Percentiles rank a stretch among this genome's conserved stretches.
Conservation (phyloP, 495 filamentous ascomycete genomes). For the Coniosporium apollinis region DNA sequence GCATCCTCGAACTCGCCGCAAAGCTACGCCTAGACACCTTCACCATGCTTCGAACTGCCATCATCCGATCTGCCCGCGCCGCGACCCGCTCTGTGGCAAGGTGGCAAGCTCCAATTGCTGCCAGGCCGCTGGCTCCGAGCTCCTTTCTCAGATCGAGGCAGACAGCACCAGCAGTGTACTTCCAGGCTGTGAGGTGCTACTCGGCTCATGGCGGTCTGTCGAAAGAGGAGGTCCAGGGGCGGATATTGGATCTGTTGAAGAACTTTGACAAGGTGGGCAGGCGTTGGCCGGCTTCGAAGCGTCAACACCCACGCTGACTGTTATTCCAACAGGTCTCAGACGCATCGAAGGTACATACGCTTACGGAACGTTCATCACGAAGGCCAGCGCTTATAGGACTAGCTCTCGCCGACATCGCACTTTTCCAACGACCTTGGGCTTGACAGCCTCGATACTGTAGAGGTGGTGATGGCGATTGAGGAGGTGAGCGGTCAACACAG, state of each 20-base stretch:
- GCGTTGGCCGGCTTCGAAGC: too few species aligned
- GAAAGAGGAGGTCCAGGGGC: slow-evolving; percentile 73
- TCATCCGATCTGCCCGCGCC: slow-evolving; percentile 47
- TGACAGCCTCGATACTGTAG: slow-evolving; percentile 93
- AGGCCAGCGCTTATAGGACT: too few species aligned
- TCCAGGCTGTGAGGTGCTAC: slow-evolving; percentile 61
- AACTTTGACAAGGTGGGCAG: slow-evolving; percentile 88
- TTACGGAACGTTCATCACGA: too few species aligned
- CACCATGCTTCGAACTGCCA: slow-evolving; percentile 74
- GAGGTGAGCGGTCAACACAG: slow-evolving; percentile 45
- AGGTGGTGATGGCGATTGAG: slow-evolving; percentile 99
- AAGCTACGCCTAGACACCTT: slow-evolving; percentile 2
- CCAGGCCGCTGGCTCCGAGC: slow-evolving; percentile 36
- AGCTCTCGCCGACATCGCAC: slow-evolving; percentile 72
- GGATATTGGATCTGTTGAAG: slow-evolving; percentile 81
- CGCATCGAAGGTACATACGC: slow-evolving; percentile 25
- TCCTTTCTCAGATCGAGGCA: slow-evolving; percentile 37
- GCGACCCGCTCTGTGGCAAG: slow-evolving; percentile 32
- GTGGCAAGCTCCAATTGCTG: slow-evolving; percentile 38
- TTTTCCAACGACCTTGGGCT: slow-evolving; percentile 92
- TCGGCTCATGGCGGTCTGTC: slow-evolving; percentile 60
- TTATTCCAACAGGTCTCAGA: slow-evolving; percentile 26
- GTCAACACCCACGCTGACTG: too few species aligned
- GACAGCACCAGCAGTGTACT: slow-evolving; percentile 37
- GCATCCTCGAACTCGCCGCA: too few species aligned